These are phyloP conservation scores for Fraxinus quadrangulata DNA, from an alignment of 257 asterid genomes.

Conservation along the genomic window DNA sequence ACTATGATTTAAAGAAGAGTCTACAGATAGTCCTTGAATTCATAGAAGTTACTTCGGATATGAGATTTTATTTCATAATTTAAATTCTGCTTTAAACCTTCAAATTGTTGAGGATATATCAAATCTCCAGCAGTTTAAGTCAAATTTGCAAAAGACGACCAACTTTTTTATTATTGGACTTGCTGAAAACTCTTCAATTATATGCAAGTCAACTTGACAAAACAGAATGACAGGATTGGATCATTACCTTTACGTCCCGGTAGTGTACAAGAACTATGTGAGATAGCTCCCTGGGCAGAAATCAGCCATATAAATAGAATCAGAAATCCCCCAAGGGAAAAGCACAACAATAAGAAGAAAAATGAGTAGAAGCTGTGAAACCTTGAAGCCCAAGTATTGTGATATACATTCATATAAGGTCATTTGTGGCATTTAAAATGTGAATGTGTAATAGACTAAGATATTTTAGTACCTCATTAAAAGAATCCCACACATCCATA, in stretches of 20 bases:
- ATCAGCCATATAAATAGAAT: constrained; percentile 28
- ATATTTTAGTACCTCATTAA: not conserved
- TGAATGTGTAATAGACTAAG: not conserved
- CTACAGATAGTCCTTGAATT: constrained; percentile 3
- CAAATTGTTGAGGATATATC: not conserved
- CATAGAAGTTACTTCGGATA: constrained; percentile 8
- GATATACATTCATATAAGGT: not conserved
- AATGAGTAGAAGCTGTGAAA: constrained; percentile 2
- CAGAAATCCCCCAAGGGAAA: constrained; percentile 22
- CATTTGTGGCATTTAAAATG: not conserved
- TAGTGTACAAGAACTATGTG: constrained; percentile 97
- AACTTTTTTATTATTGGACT: not conserved
- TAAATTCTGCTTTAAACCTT: not conserved
- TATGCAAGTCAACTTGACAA: constrained; percentile 11
- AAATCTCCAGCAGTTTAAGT: constrained; percentile 17
- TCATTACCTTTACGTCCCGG: constrained; percentile 87
- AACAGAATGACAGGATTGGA: constrained; percentile 10
- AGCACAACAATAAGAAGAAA: not conserved
- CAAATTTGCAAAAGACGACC: constrained; percentile 15
- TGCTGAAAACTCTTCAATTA: constrained; percentile 3
- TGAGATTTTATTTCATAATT: constrained; percentile 13
- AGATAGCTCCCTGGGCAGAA: constrained; percentile 75
- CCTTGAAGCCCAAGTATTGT: constrained; percentile 5
- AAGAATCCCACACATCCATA: not conserved
- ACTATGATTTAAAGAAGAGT: not conserved